A percentile compares a stretch with the other conserved stretches of the same genome.
Conservation (phyloP, 148 eudicot genomes). For the Fagopyrum homotropicum region DNA sequence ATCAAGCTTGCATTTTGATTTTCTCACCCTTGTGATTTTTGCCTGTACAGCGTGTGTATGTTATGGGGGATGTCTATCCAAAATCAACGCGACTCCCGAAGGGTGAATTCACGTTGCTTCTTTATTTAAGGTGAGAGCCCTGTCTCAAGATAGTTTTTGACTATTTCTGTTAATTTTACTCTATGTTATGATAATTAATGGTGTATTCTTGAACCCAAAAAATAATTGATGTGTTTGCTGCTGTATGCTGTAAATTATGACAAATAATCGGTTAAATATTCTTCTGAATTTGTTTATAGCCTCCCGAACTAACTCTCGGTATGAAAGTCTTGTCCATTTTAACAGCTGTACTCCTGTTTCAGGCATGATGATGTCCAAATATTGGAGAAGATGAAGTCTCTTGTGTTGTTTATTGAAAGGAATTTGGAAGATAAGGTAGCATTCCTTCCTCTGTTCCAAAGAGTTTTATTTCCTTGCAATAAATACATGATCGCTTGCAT, state of each 20-base stretch:
- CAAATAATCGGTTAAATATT: background rate
- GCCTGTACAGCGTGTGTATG: slow-evolving; percentile 61
- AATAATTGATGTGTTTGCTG: too few species aligned
- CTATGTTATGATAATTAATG: background rate
- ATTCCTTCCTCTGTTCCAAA: background rate
- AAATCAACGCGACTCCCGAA: slow-evolving; percentile 68
- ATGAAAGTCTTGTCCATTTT: background rate
- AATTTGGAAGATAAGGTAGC: slow-evolving; percentile 79
- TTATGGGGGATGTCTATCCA: slow-evolving; percentile 94
- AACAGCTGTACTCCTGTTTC: slow-evolving; percentile 20
- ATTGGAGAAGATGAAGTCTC: slow-evolving; percentile 84
- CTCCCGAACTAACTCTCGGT: background rate
- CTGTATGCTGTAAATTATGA: background rate
- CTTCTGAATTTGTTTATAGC: background rate
- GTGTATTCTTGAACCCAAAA: background rate
- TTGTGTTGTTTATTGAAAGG: slow-evolving; percentile 82
- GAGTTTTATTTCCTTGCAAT: background rate
- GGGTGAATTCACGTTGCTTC: slow-evolving; percentile 76
- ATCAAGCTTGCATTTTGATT: slow-evolving; percentile 22
- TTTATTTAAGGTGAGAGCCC: slow-evolving; percentile 63
- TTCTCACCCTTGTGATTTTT: background rate
- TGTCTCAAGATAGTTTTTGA: background rate
- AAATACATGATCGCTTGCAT: background rate
- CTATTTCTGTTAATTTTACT: background rate
- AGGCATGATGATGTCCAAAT: slow-evolving; percentile 93